A percentile compares a stretch with the other conserved stretches of the same genome.
These are phyloP conservation scores for Pyracantha coccinea DNA, from an alignment of 331 rosid genomes.

Conservation along the genomic window DNA sequence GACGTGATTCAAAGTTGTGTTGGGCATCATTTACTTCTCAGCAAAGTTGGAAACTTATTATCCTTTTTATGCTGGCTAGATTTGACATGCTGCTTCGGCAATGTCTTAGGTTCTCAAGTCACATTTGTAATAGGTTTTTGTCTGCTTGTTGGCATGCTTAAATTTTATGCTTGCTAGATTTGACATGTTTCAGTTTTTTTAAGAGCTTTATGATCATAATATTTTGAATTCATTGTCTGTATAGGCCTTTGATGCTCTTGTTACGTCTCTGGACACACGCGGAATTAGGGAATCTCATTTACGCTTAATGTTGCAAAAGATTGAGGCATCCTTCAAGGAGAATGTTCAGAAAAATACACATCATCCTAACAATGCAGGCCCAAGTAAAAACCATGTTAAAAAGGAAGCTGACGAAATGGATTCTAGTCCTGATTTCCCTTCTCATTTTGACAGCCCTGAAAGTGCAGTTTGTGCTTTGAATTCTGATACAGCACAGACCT, in stretches of 20 bases:
- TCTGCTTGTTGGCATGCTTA: background rate
- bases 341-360: slow-evolving; percentile 46
- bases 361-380: slow-evolving; percentile 23
- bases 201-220: background rate
- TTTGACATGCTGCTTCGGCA: background rate
- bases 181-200: background rate
- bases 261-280: slow-evolving; percentile 73
- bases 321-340: slow-evolving; percentile 70
- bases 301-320: slow-evolving; percentile 86
- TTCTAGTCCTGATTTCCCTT: slow-evolving; percentile 30
- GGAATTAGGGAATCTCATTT: slow-evolving; percentile 93
- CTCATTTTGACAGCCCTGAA: slow-evolving; percentile 65
- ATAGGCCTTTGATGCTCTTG: slow-evolving; percentile 82
- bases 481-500: slow-evolving; percentile 46
- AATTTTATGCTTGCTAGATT: background rate
- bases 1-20: background rate
- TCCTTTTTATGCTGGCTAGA: background rate
- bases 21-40: background rate
- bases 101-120: background rate
- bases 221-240: slow-evolving; percentile 1
- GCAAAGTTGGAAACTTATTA: background rate
- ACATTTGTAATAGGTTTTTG: background rate
- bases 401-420: slow-evolving; percentile 44
- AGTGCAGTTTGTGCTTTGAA: slow-evolving; percentile 55
- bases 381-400: slow-evolving; percentile 30